Percentiles rank a stretch among this genome's conserved stretches.
These are phyloP conservation scores for Allomyces macrogynus DNA, from an alignment of 192 early-diverging fungal genomes.

Conservation along the genomic window DNA sequence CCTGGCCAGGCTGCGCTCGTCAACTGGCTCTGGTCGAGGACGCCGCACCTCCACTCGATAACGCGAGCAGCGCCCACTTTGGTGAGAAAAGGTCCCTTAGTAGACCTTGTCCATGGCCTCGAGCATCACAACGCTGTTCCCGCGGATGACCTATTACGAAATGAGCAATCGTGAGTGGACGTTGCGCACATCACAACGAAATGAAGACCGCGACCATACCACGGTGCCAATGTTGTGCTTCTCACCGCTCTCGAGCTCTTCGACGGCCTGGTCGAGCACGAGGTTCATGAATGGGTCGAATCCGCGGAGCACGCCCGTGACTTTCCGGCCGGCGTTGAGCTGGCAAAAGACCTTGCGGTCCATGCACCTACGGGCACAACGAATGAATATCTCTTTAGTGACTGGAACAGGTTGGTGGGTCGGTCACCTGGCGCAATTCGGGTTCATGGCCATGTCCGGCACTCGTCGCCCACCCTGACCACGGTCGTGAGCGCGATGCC, in stretches of 20 bases:
- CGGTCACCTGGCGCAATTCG: background rate
- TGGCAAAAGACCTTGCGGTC: slow-evolving; percentile 82
- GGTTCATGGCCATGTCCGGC: background rate
- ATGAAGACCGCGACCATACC: too few relatives aligned
- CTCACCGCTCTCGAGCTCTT: slow-evolving; percentile 49
- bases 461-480: background rate
- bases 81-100: background rate
- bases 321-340: slow-evolving; percentile 73
- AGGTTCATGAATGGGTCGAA: slow-evolving; percentile 99
- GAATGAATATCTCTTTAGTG: slow-evolving; percentile 2
- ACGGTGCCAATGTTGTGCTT: slow-evolving; percentile 67
- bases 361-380: slow-evolving; percentile 41
- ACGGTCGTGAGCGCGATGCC: background rate
- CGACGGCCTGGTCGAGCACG: slow-evolving; percentile 78
- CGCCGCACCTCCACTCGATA: too few relatives aligned
- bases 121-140: slow-evolving; percentile 50
- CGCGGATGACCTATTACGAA: slow-evolving; percentile 37
- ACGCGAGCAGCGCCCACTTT: too few relatives aligned
- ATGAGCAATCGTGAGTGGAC: background rate
- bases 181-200: too few relatives aligned
- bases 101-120: slow-evolving; percentile 48
- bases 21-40: too few relatives aligned
- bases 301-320: slow-evolving; percentile 91
- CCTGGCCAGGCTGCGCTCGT: too few relatives aligned
- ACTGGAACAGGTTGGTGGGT: background rate